Base-by-base conservation (phyloP, 352 stramenopile species). In the Globisporangium middletonii region DNA sequence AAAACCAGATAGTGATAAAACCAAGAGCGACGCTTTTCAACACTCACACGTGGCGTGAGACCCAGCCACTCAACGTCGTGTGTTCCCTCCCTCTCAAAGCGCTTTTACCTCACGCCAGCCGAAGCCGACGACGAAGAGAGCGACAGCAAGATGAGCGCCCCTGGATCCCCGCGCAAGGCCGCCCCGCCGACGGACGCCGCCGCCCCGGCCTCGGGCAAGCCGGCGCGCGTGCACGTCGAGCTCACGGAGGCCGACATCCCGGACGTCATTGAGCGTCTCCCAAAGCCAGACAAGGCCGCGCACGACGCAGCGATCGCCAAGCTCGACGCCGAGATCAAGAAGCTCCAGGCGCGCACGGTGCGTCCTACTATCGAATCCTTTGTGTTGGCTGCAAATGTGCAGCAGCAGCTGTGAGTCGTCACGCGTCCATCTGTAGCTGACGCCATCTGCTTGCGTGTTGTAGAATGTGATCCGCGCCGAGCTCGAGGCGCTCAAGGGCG, bases 281-380 rank as follows among this genome's bases (percentile, higher is more conserved):
- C 79, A 50, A 94, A 94, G 78, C 84, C 84, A 0, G 84, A 94
- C 69, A 94, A 98, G 77, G 84, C 86, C 0, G 87, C 79, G 19
- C 89, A 98, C 67, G 92, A 98, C 33, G 75, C 77, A 13, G 77
- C 89, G 54, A 73, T 98, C 54, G 67, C 72, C 41, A 80, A 69
- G 57, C 76, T 99, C 50, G 89, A 97, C 62, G 66, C 69, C 12
- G 79, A 86, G 47, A 98, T 98, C 64, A 96, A 98, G 68, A 84
- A 88, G 66, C 75, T 97, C n/a, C 91, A 97, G 71, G 83, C 88
- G 43, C 86, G 82, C 60, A 83, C 77, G 60, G 68, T 78, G 43
- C 48, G 62, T 71, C 19, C n/a, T 49, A 19, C 18, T 7, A 44
- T 57, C 27, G 26, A 27, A 23, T 23, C 23, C 50, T 53, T 28